A percentile compares a stretch with the other conserved stretches of the same genome.
Conservation (phyloP, 129 eudicot species). For the Ambrosia trifida region DNA sequence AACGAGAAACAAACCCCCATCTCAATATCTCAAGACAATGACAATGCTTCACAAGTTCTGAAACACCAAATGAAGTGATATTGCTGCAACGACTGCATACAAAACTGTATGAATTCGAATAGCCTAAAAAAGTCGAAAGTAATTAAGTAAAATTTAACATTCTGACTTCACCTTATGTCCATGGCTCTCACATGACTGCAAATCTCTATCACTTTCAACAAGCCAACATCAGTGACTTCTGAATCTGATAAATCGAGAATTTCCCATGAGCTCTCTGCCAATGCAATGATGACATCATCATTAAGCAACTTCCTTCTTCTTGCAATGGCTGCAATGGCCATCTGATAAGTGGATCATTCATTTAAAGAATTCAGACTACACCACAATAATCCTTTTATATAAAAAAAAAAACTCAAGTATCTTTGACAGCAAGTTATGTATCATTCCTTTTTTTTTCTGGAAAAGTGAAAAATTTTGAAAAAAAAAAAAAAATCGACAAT, state of each 20-base stretch:
- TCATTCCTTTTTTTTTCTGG: background rate
- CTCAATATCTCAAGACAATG: constrained; percentile 72
- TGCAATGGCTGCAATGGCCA: constrained; percentile 81
- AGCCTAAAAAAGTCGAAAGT: background rate
- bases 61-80: constrained; percentile 67
- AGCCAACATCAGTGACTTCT: constrained; percentile 78
- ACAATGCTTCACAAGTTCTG: constrained; percentile 62
- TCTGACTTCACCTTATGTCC: constrained; percentile 64
- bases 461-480: background rate
- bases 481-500: background rate
- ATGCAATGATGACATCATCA: constrained; percentile 67
- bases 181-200: constrained; percentile 60
- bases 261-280: constrained; percentile 87
- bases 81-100: constrained; percentile 73
- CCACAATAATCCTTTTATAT: background rate
- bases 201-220: constrained; percentile 55
- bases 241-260: constrained; percentile 83
- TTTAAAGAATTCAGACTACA: constrained; percentile 19
- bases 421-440: background rate
- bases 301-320: constrained; percentile 82
- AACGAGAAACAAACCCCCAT: constrained; percentile 67
- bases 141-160: background rate
- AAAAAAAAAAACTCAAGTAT: background rate
- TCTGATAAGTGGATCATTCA: constrained; percentile 45
- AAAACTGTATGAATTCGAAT: constrained; percentile 4